Evolutionary conservation across 2,329 filamentous ascomycete species (phyloP).

Genomic region (Ceratocystis destructans): DNA sequence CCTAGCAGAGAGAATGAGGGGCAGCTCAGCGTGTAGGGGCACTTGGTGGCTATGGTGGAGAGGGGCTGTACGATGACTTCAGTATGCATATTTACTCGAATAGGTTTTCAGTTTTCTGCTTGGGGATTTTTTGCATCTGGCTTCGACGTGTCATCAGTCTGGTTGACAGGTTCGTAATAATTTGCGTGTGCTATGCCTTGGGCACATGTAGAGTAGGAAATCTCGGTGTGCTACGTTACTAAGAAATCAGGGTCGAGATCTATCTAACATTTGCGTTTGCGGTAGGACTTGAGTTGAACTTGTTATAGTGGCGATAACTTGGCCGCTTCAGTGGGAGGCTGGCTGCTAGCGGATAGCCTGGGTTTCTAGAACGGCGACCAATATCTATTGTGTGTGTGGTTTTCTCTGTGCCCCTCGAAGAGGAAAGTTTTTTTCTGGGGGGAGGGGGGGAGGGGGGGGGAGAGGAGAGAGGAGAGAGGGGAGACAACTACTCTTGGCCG

Average conservation of each 20-base stretch:
- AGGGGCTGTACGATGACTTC: constrained; percentile 9
- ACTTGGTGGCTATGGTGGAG: constrained; percentile 7
- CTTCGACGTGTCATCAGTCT: neutral
- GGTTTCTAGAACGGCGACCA: neutral
- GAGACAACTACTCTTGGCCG: neutral
- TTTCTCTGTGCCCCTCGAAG: neutral
- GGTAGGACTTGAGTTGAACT: neutral
- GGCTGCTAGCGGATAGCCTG: neutral
- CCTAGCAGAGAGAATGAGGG: neutral
- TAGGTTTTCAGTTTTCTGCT: neutral
- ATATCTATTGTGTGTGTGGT: neutral
- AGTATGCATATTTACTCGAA: neutral
- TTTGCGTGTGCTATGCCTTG: neutral
- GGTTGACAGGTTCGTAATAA: neutral
- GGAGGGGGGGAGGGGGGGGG: too few relatives aligned
- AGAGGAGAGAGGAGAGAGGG: too few relatives aligned
- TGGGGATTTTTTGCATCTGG: neutral
- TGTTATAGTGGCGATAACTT: neutral
- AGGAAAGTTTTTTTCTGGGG: neutral
- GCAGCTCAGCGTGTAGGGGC: neutral
- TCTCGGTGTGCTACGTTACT: constrained; percentile 3
- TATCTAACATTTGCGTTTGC: neutral
- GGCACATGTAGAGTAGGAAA: neutral
- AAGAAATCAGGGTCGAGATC: neutral
- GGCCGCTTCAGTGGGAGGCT: neutral